Base-by-base conservation (phyloP, 305 asterid genomes). In the Galium porrigens region DNA sequence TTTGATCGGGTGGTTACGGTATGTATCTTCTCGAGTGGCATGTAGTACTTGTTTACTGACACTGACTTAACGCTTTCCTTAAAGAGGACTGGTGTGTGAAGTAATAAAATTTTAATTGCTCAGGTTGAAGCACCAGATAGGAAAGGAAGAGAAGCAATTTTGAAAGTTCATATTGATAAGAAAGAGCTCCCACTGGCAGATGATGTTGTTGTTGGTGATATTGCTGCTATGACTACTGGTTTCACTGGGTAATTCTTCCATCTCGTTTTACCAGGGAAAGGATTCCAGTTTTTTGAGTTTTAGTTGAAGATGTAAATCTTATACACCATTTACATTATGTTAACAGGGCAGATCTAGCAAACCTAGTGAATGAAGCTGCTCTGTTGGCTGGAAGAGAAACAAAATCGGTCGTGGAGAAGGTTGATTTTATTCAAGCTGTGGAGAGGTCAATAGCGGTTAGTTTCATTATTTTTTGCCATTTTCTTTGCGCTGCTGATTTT, bases 41-140 rank as follows among this genome's bases (percentile, higher is more conserved):
- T 58, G 3, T 69, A 39, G 63, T 63, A 14, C 61, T 77, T 53
- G 51, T 42, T 70, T 52, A 37, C 66, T 63, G 61, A 63, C 36
- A n/a, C 72, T 63, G 42, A 61, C 55, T 15, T 20, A 41, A 3
- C 17, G 18, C 61, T 58, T 54, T 37, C 60, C 49, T 74, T 32
- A 53, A 54, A 49, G 56, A 60, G 67, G 68, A 29, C 46, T 51
- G 17, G 37, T 14, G 46, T 12, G 29, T 10, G 73, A 67, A 68
- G 65, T 58, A 63, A 52, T 68, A 32, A 72, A 29, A 3, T 67
- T 72, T 11, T 79, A 70, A 72, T 11, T 79, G 64, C 71, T 74
- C 72, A 94, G 99, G 99, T 94, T 67, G 99, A 94, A 82, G 68
- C 99, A 54, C 99, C 99, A 64, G 99, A 94, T 82, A 85, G 95